These are phyloP conservation scores for Coniochaeta ligniaria DNA, from an alignment of 2,329 filamentous ascomycete species.

Conservation along the genomic window DNA sequence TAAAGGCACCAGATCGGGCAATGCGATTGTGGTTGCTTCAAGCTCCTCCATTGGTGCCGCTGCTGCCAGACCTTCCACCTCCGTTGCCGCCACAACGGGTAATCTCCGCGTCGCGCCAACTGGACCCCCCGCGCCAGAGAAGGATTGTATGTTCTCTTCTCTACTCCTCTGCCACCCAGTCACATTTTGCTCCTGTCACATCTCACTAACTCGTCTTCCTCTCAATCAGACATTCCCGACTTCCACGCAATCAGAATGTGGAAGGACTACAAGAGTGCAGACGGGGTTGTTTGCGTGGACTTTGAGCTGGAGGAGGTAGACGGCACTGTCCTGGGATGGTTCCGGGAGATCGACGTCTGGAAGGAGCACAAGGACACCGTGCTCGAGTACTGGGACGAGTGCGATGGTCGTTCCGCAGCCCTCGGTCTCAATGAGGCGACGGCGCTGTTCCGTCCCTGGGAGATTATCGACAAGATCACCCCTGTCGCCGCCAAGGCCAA, in stretches of 20 bases:
- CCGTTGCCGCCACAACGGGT: no score
- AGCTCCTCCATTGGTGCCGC: no score
- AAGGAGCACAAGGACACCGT: neutral
- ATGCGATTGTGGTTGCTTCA: no score
- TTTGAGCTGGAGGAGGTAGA: neutral
- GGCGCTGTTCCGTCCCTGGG: neutral
- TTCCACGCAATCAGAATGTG: neutral
- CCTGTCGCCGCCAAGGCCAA: neutral
- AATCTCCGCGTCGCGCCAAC: no score
- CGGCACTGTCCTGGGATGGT: neutral
- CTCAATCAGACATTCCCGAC: no score
- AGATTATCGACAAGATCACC: neutral
- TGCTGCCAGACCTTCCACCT: no score
- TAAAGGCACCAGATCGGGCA: no score
- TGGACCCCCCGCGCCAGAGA: no score
- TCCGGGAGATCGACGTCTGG: neutral
- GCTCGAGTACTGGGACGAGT: neutral
- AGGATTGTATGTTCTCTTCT: no score
- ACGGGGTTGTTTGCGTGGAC: neutral
- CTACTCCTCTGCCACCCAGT: no score
- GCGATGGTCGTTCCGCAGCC: neutral
- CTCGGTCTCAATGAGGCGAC: neutral
- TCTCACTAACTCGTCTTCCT: no score
- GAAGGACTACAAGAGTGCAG: neutral
- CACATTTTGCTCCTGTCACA: no score